phyloP scores from a whole-genome alignment of 257 asterid species.

The Fraxinus americana region DNA sequence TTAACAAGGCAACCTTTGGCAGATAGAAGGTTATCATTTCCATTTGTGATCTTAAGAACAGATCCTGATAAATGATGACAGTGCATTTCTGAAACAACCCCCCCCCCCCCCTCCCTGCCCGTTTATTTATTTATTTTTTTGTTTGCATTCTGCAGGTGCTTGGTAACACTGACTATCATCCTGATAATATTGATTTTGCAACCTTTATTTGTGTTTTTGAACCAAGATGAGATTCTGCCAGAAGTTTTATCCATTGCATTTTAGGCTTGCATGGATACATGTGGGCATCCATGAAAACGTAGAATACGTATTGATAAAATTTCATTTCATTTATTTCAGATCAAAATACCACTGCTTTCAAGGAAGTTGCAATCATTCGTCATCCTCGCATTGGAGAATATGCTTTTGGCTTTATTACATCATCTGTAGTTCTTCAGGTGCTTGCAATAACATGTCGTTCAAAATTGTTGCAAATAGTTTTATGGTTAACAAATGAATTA shows the following conservation, averaged over 20 bases:
- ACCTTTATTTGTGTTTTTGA: background rate
- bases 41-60: slow-evolving; percentile 4
- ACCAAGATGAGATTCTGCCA: background rate
- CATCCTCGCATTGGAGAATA: slow-evolving; percentile 98
- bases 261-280: slow-evolving; percentile 7
- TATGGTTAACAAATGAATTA: background rate
- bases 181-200: background rate
- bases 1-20: slow-evolving; percentile 4
- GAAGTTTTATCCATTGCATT: slow-evolving; percentile 2
- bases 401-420: slow-evolving; percentile 85
- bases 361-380: slow-evolving; percentile 90
- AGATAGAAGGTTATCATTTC: slow-evolving; percentile 4
- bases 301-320: slow-evolving; percentile 15
- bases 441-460: slow-evolving; percentile 18
- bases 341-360: slow-evolving; percentile 87
- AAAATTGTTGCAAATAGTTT: background rate
- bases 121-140: too few species aligned
- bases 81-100: background rate
- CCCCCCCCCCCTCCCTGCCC: too few species aligned
- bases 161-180: background rate
- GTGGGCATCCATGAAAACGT: slow-evolving; percentile 12
- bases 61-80: background rate
- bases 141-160: too few species aligned
- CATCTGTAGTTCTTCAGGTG: slow-evolving; percentile 87
- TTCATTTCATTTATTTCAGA: slow-evolving; percentile 45